Percentiles rank a stretch among this genome's conserved stretches.
Conservation (phyloP, 306 rosid species). For the Mucuna pruriens region DNA sequence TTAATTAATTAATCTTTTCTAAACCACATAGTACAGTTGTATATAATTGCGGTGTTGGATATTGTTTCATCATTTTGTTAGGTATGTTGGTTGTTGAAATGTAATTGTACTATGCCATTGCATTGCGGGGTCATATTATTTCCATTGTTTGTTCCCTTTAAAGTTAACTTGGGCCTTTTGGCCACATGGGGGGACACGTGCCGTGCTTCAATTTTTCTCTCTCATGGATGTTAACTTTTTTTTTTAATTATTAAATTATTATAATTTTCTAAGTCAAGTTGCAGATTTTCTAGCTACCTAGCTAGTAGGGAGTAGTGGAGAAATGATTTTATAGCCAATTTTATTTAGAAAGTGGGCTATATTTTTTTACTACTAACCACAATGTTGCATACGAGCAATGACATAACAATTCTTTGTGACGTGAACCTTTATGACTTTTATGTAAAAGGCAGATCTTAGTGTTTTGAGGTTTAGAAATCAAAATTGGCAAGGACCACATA, state of each 20-base stretch:
- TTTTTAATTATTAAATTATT: not conserved
- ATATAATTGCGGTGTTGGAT: conserved; percentile 49
- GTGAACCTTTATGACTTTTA: conserved; percentile 34
- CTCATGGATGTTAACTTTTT: conserved; percentile 16
- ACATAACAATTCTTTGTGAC: conserved; percentile 29
- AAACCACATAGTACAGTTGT: conserved; percentile 34
- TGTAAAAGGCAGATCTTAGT: conserved; percentile 40
- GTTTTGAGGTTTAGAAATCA: conserved; percentile 44
- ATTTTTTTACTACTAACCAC: conserved; percentile 14
- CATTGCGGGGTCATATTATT: conserved; percentile 40
- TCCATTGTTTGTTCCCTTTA: conserved; percentile 62
- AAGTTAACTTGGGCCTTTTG: conserved; percentile 60
- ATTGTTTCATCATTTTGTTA: conserved; percentile 52
- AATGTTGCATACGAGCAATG: conserved; percentile 12
- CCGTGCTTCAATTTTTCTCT: conserved; percentile 45
- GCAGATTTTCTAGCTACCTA: conserved; percentile 16
- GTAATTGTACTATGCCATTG: conserved; percentile 48
- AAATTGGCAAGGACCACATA: conserved; percentile 39
- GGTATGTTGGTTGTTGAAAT: conserved; percentile 76
- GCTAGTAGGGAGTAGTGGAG: conserved; percentile 9
- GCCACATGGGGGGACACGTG: conserved; percentile 68
- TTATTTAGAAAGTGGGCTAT: conserved; percentile 19
- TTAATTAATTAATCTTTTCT: conserved; percentile 27
- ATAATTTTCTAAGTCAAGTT: conserved; percentile 12
- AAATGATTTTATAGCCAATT: not conserved